Evolutionary conservation across 1,284 basidiomycete species (phyloP), one percentile per base, ranked within the genome.

Genomic region (Sanghuangporus weigelae): DNA sequence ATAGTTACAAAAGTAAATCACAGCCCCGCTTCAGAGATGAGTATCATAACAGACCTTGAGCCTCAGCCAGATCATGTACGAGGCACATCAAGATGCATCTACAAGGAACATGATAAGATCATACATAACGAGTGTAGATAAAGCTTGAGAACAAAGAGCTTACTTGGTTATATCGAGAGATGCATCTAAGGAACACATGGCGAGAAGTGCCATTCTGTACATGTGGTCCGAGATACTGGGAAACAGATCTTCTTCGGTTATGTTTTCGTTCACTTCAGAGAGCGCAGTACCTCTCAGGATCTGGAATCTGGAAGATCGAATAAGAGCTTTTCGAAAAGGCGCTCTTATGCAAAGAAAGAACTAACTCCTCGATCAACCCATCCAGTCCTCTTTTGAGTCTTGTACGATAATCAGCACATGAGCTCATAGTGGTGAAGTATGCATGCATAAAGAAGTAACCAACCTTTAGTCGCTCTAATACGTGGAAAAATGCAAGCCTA

Each of bases 31-130:
- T 12, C 26, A 38, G 21, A 39, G 21, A 40, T 36, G 7, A 49
- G 42, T 21, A 10, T 10, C 21, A 35, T 68, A 62, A 8, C 11
- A 6, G 59, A 85, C 89, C 88, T 76, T 96, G 93, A 0, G 96
- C 96, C 75, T 98, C 96, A 11, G 96, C 96, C 11, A 99, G 83
- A 76, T 99, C 96, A 71, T 98, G 96, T 7, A 98, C 93, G 19
- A 98, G 72, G 14, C 88, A 88, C 82, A 98, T 84, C 87, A 93
- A 88, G 8, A 94, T 89, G 66, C 92, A 95, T 79, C 91, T 96
- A 67, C 67, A 63, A 59, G 7, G 21, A 53, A 49, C 11, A 16
- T 62, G 53, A 40, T 55, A 53, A 59, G 42, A 59, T n/a, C n/a
- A n/a, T n/a, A n/a, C 3, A 48, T 8, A 44, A 26, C 26, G 26